phyloP scores from a whole-genome alignment of 192 early-diverging fungal species.

The Coemansia biformis region DNA sequence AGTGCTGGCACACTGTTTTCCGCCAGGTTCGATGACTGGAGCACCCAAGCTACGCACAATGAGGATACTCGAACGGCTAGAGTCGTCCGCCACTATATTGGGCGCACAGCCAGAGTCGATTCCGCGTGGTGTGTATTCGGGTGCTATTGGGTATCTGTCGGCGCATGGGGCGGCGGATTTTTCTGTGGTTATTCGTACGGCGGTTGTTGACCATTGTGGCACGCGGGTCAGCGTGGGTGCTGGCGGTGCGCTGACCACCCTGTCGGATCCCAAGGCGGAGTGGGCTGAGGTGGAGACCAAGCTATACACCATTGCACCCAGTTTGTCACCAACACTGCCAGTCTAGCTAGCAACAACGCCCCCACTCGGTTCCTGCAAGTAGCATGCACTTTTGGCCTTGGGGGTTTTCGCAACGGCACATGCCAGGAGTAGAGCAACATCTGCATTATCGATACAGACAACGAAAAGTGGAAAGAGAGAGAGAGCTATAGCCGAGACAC shows the following conservation, averaged over 20 bases:
- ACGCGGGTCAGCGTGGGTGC: constrained; percentile 71
- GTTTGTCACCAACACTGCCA: no score
- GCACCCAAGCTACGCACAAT: constrained; percentile 88
- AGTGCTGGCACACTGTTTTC: constrained; percentile 74
- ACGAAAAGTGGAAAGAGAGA: no score
- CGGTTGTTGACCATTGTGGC: constrained; percentile 46
- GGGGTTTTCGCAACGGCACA: no score
- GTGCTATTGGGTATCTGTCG: constrained; percentile 84
- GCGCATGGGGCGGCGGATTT: constrained; percentile 59
- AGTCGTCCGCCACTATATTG: constrained; percentile 17
- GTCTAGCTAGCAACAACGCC: no score
- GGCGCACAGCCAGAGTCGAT: not conserved
- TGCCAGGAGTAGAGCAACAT: no score
- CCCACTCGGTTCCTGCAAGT: no score
- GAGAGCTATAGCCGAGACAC: no score
- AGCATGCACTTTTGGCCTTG: no score
- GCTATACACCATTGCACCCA: constrained; percentile 4
- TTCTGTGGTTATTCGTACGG: constrained; percentile 90
- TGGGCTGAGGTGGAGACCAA: constrained; percentile 87
- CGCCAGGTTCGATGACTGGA: constrained; percentile 97
- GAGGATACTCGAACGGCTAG: constrained; percentile 70
- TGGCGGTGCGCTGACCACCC: constrained; percentile 87
- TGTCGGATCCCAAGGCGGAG: constrained; percentile 80
- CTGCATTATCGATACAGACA: no score
- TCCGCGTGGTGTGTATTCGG: constrained; percentile 83